Conservation (phyloP, 2,329 filamentous ascomycete species). For the Microsporum audouinii region DNA sequence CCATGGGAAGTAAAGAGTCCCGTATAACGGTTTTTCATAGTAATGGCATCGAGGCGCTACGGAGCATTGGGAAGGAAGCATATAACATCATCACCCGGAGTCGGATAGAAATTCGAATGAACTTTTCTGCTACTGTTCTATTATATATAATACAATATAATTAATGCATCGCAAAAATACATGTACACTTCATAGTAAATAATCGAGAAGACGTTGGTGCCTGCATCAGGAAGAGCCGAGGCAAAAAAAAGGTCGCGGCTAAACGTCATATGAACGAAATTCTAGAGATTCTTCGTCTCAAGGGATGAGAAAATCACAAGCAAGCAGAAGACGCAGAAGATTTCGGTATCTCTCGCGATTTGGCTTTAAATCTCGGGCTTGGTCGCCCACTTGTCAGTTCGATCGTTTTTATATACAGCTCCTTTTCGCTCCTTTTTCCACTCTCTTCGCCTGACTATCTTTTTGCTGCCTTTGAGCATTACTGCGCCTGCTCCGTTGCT, state of each 20-base stretch:
- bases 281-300: not conserved
- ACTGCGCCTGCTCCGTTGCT: not conserved
- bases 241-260: not conserved
- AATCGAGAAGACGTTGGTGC: not conserved
- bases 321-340: not conserved
- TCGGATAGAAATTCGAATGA: not conserved
- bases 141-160: too few species aligned
- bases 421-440: not conserved
- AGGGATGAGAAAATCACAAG: slow-evolving; percentile 1
- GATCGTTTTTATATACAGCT: not conserved
- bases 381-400: not conserved
- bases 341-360: not conserved
- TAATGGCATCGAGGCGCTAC: not conserved
- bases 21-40: not conserved
- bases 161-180: too few species aligned
- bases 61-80: not conserved
- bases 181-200: too few species aligned
- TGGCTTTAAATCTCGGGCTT: not conserved
- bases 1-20: not conserved
- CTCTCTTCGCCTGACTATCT: not conserved
- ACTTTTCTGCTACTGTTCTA: too few species aligned
- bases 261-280: not conserved
- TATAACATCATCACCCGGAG: not conserved
- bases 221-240: not conserved
- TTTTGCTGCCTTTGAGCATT: not conserved